phyloP scores from a whole-genome alignment of 768 basidiomycete species.

The Daedalea quercina region DNA sequence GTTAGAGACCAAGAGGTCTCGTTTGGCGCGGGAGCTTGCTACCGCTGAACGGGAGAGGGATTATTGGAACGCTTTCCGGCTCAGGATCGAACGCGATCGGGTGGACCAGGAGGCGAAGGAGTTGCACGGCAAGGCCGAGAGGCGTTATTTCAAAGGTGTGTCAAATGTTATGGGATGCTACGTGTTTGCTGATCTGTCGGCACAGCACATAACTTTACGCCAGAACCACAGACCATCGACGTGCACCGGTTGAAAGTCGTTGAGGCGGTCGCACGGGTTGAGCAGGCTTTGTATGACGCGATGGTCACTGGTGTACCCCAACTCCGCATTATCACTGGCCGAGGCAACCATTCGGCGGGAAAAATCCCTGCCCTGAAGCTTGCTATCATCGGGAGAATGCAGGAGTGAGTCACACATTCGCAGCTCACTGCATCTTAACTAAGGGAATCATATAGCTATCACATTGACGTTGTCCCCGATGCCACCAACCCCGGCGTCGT shows the following conservation, averaged over 20 bases:
- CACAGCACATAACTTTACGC: constrained; percentile 25
- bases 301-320: constrained; percentile 21
- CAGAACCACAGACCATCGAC: constrained; percentile 25
- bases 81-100: constrained; percentile 24
- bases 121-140: constrained; percentile 27
- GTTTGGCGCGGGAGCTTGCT: constrained; percentile 16
- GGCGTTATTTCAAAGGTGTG: constrained; percentile 27
- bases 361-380: constrained; percentile 26
- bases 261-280: constrained; percentile 26
- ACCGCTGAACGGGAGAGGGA: constrained; percentile 19
- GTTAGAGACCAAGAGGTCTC: constrained; percentile 20
- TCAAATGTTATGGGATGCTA: neutral
- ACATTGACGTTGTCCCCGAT: constrained; percentile 21
- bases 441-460: constrained; percentile 12
- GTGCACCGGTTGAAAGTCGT: constrained; percentile 27
- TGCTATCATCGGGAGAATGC: constrained; percentile 23
- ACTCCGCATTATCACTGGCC: constrained; percentile 28
- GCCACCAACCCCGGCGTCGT: constrained; percentile 24
- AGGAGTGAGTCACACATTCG: constrained; percentile 17
- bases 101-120: constrained; percentile 21
- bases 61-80: constrained; percentile 19
- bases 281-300: constrained; percentile 26
- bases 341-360: constrained; percentile 25
- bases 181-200: neutral
- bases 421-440: neutral